Evolutionary conservation across 2,329 filamentous ascomycete genomes (phyloP).

Genomic region (Pseudonectria buxi): DNA sequence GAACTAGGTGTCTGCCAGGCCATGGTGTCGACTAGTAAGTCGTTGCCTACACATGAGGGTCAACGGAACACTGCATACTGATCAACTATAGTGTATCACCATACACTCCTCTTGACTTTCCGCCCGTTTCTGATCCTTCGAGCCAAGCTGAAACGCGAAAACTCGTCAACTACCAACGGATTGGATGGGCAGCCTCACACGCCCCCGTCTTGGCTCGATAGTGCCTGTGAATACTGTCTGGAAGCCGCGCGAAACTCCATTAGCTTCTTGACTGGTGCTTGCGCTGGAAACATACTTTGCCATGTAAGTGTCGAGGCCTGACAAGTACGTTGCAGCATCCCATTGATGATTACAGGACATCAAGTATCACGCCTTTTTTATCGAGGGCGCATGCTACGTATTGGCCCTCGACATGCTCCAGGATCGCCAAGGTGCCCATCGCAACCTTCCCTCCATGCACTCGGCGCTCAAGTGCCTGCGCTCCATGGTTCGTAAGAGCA

Average conservation of each 20-base stretch:
- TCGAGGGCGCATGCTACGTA: conserved; percentile 34
- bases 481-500: conserved; percentile 24
- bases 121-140: conserved; percentile 38
- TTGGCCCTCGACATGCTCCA: conserved; percentile 38
- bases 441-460: conserved; percentile 36
- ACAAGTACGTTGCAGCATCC: neutral
- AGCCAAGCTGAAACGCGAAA: conserved; percentile 32
- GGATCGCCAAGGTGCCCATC: conserved; percentile 27
- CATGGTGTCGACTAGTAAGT: conserved; percentile 33
- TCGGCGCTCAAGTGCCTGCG: conserved; percentile 29
- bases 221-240: conserved; percentile 35
- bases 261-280: conserved; percentile 33
- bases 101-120: conserved; percentile 35
- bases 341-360: conserved; percentile 27
- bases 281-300: conserved; percentile 32
- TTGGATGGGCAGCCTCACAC: conserved; percentile 9
- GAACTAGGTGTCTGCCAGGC: conserved; percentile 33
- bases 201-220: conserved; percentile 33
- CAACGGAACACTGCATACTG: neutral
- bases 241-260: conserved; percentile 35
- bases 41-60: neutral
- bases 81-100: conserved; percentile 33
- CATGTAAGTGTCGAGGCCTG: conserved; percentile 22
- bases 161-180: conserved; percentile 3
- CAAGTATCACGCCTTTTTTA: conserved; percentile 38